These are phyloP conservation scores for Leccinum subgranulosum DNA, from an alignment of 768 basidiomycete genomes.

Conservation along the genomic window DNA sequence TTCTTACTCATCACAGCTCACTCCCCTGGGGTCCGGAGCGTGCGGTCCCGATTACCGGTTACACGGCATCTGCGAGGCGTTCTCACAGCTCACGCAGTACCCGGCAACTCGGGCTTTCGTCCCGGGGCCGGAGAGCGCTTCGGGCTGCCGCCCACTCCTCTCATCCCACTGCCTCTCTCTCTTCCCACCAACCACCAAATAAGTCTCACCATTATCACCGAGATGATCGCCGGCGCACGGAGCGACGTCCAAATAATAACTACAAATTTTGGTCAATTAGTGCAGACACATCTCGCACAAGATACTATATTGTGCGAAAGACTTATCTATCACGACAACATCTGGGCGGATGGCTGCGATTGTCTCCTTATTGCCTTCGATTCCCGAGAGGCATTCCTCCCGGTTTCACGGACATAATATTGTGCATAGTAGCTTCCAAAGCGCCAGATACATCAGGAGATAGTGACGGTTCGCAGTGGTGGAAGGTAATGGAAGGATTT, in stretches of 20 bases:
- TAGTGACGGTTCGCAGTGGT: not conserved
- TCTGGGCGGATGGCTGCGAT: not conserved
- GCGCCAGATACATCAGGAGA: too few species aligned
- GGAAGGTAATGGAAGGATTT: not conserved
- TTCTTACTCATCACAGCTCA: too few species aligned
- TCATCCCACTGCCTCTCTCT: not conserved
- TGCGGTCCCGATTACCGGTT: not conserved
- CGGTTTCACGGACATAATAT: not conserved
- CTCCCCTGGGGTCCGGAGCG: not conserved
- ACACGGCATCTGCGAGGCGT: not conserved
- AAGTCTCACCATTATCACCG: too few species aligned
- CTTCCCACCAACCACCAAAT: not conserved
- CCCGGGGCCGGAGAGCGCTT: too few species aligned
- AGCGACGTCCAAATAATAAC: not conserved
- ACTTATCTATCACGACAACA: not conserved
- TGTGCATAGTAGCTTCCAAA: not conserved
- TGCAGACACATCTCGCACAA: constrained; percentile 5
- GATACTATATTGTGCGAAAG: too few species aligned
- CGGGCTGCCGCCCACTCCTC: too few species aligned
- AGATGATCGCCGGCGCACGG: not conserved
- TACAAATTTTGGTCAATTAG: constrained; percentile 2
- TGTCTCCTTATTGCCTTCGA: not conserved
- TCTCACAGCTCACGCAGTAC: not conserved
- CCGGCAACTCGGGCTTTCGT: too few species aligned
- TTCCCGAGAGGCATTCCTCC: constrained; percentile 4